Evolutionary conservation across 2,329 filamentous ascomycete species (phyloP), one percentile per base, ranked within the genome.

Genomic region (Fonsecaea pedrosoi): DNA sequence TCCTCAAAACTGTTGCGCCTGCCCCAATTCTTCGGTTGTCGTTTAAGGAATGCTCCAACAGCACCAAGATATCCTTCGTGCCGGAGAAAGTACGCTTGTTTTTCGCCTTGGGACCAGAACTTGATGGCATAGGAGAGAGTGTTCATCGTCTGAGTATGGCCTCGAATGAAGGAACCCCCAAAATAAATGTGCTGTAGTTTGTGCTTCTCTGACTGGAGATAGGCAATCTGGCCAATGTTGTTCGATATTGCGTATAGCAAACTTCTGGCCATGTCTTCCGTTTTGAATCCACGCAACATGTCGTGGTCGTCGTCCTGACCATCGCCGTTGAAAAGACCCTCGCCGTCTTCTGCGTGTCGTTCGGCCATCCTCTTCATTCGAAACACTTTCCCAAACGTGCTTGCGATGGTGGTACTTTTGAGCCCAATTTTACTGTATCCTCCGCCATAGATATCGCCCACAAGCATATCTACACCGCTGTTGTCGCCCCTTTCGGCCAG

Each of bases 61-160:
- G 93, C 88, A 9, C 95, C 95, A 0, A 99, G 86, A 77, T 98
- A 99, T 32, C 95, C 95, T 79, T 99, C 95, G 75, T 99, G 95
- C 5, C 95, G 86, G 67, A 99, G 78, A 78, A 99, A 99, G 78
- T 97, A 98, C 0, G 95, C 95, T 79, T 97, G 92, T 79, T 97
- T 97, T 75, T 89, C 85, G 50, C 94, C 94, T 76, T 95, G 92
- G 72, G 91, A 93, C 95, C 95, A 99, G 81, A 98, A 99, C 73
- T 92, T 92, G 80, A 99, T 97, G 76, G 94, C 95, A 76, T 97
- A 99, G 63, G 91, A 94, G 9, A 99, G 84, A 0, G 95, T 98
- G 79, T 98, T 96, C 87, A 99, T 99, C 12, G 95, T 99, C 81
- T 98, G 95, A 15, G 91, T 89, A 78, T 99, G 95, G 48, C 95